These are phyloP conservation scores for Xylaria cubensis DNA, from an alignment of 495 filamentous ascomycete species.

Conservation along the genomic window DNA sequence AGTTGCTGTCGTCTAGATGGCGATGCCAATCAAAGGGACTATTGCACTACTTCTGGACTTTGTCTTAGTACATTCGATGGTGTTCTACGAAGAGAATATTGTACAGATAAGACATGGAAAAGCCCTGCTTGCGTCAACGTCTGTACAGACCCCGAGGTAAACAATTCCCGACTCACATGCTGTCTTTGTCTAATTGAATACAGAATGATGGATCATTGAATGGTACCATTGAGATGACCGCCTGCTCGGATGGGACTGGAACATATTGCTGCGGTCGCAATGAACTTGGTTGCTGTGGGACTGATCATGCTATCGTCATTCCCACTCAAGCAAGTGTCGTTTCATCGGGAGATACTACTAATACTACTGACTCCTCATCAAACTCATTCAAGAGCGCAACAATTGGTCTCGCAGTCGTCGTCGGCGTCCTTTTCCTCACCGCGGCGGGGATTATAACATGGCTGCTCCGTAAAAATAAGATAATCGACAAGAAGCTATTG, in stretches of 20 bases:
- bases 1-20: conserved; percentile 38
- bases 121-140: conserved; percentile 35
- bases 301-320: conserved; percentile 30
- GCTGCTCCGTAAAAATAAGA: conserved; percentile 21
- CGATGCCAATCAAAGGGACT: conserved; percentile 24
- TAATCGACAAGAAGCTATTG: conserved; percentile 1
- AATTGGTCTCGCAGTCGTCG: conserved; percentile 20
- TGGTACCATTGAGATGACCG: conserved; percentile 32
- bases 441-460: conserved; percentile 21
- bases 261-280: conserved; percentile 39
- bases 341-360: neutral
- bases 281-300: conserved; percentile 39
- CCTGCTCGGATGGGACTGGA: conserved; percentile 34
- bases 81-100: conserved; percentile 33
- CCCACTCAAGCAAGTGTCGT: conserved; percentile 26
- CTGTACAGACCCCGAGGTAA: conserved; percentile 33
- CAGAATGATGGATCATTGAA: conserved; percentile 28
- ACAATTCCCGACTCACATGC: neutral
- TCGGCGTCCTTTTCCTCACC: conserved; percentile 26
- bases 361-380: neutral
- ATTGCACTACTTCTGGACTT: conserved; percentile 35
- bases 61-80: conserved; percentile 30
- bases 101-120: conserved; percentile 39
- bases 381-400: conserved; percentile 24
- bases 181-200: neutral